Conservation (phyloP, 345 rosid genomes). For the Pugionium dolabratum region DNA sequence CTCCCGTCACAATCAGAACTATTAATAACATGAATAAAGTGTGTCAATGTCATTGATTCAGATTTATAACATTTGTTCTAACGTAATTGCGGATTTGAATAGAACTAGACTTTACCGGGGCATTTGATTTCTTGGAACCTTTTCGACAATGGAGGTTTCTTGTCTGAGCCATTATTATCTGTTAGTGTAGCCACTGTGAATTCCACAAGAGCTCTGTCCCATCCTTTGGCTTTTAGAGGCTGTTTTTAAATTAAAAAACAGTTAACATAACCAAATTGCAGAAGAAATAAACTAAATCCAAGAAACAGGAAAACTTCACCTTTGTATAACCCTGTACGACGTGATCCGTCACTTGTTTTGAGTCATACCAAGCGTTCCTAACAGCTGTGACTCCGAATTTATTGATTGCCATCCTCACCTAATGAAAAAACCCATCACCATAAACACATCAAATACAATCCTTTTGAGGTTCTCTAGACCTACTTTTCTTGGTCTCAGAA, state of each 20-base stretch:
- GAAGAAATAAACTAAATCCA: background rate
- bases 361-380: slow-evolving; percentile 71
- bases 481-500: background rate
- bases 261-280: background rate
- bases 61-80: background rate
- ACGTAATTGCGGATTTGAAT: background rate
- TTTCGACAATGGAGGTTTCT: slow-evolving; percentile 51
- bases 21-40: slow-evolving; percentile 24
- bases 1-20: slow-evolving; percentile 83
- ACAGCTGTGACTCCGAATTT: slow-evolving; percentile 73
- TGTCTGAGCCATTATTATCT: slow-evolving; percentile 41
- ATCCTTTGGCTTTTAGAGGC: slow-evolving; percentile 70
- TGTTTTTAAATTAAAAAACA: too few relatives aligned
- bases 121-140: slow-evolving; percentile 67
- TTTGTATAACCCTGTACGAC: slow-evolving; percentile 72
- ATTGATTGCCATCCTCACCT: slow-evolving; percentile 69
- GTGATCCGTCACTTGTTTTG: slow-evolving; percentile 56
- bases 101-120: slow-evolving; percentile 52
- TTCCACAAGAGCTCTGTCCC: slow-evolving; percentile 83
- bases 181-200: slow-evolving; percentile 66
- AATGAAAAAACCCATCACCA: slow-evolving; percentile 19
- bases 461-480: slow-evolving; percentile 23
- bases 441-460: slow-evolving; percentile 18
- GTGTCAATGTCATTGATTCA: slow-evolving; percentile 6
- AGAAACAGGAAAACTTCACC: slow-evolving; percentile 41